Evolutionary conservation across 441 rosid genomes (phyloP).

Genomic region (Manihot esculenta): DNA sequence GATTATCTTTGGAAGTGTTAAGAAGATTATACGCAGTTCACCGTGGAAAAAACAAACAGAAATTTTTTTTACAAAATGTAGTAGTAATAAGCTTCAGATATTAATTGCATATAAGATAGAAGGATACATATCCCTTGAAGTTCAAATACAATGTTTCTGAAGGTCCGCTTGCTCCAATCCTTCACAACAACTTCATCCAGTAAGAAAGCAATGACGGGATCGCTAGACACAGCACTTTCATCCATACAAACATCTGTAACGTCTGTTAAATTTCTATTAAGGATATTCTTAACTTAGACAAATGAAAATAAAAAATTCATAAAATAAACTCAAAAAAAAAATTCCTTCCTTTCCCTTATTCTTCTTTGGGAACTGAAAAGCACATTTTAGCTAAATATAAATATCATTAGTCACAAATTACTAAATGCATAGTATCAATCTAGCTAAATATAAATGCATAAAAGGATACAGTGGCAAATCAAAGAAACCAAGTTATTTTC

Average conservation of each 20-base stretch:
- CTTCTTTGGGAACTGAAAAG: too few relatives aligned
- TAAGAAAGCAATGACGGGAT: slow-evolving; percentile 89
- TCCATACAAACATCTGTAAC: slow-evolving; percentile 94
- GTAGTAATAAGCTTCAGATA: not conserved
- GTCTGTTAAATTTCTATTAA: slow-evolving; percentile 66
- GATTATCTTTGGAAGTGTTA: slow-evolving; percentile 59
- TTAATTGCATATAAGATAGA: slow-evolving; percentile 17
- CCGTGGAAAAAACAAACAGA: slow-evolving; percentile 9
- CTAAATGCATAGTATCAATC: not conserved
- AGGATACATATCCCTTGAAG: slow-evolving; percentile 88
- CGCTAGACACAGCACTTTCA: slow-evolving; percentile 94
- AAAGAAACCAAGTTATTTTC: slow-evolving; percentile 79
- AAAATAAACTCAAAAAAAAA: not conserved
- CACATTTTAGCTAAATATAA: too few relatives aligned
- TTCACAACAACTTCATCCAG: slow-evolving; percentile 97
- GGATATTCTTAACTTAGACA: slow-evolving; percentile 24
- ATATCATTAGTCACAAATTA: not conserved
- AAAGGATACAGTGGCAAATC: slow-evolving; percentile 90
- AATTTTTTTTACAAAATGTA: slow-evolving; percentile 5
- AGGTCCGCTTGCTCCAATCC: slow-evolving; percentile 92
- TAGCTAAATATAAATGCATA: slow-evolving; percentile 1
- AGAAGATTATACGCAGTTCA: slow-evolving; percentile 28
- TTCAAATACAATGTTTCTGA: slow-evolving; percentile 53
- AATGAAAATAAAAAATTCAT: not conserved
- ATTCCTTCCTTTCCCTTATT: not conserved